Evolutionary conservation across 345 rosid species (phyloP), one percentile per base, ranked within the genome.

Genomic region (Noccaea bulbosa): DNA sequence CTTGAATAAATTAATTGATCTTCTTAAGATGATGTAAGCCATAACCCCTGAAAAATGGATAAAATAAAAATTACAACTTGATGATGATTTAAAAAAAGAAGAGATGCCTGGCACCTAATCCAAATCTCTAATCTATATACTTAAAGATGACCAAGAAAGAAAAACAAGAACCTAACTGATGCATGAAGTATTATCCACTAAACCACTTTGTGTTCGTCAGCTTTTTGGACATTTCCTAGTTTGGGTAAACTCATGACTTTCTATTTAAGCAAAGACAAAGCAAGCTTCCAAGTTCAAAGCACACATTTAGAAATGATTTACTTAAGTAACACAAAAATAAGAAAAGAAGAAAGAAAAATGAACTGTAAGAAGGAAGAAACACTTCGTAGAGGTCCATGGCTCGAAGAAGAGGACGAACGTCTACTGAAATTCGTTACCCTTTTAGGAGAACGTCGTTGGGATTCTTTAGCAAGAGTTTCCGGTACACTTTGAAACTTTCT

Each of bases 401-500:
- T 79, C 0, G 80, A 83, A 75, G 88, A 83, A 61, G 89, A 90
- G 69, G 94, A 90, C 47, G 80, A 73, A 65, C 63, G 46, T 63
- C 68, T 88, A 4, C 68, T 78, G 1, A 60, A 83, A 17, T 83
- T 78, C 44, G 88, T 84, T 14, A 77, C 67, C 38, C 72, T 84
- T 70, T 70, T 81, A 53, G 88, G 94, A 41, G 83, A 86, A 14
- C 80, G 86, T 61, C 81, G 87, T 72, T 83, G 92, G 97, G 97
- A 90, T 77, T 77, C 69, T 63, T 68, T 88, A 34, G 92, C 94
- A 6, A 75, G 37, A 73, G 80, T 65, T 45, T 83, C 90, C 0
- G 87, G 91, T 85, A 77, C 39, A 55, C 22, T 52, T 24, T 32
- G 45, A 61, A 49, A 44, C 30, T 2, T 62, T 14, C 10, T 15